phyloP scores from a whole-genome alignment of 2,329 filamentous ascomycete genomes.

The Hypoxylon sp. region DNA sequence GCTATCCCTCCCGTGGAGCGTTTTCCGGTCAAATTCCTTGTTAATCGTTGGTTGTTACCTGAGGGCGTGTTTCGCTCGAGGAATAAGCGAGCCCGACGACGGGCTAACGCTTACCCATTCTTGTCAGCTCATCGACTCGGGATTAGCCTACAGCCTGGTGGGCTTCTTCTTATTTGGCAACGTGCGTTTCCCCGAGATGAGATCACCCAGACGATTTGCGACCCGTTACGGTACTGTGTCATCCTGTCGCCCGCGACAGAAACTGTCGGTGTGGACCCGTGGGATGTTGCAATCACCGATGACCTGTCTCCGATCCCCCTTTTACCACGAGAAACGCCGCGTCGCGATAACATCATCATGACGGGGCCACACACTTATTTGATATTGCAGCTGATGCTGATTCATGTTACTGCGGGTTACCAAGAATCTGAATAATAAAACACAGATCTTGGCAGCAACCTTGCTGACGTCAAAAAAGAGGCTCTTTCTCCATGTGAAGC shows the following conservation, averaged over 20 bases:
- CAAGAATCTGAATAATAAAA: not conserved
- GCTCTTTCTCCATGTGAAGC: conserved; percentile 2
- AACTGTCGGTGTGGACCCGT: conserved; percentile 42
- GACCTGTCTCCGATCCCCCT: conserved; percentile 2
- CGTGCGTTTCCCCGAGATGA: conserved; percentile 36
- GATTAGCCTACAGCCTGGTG: conserved; percentile 27
- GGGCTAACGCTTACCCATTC: conserved; percentile 5
- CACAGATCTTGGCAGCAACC: conserved; percentile 10
- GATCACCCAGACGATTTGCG: conserved; percentile 24
- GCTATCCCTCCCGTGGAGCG: conserved; percentile 24
- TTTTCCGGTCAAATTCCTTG: conserved; percentile 17
- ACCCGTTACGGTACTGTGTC: conserved; percentile 15
- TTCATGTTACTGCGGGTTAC: conserved; percentile 2
- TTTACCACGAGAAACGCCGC: conserved; percentile 13
- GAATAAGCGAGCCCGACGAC: conserved; percentile 9
- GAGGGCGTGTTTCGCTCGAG: conserved; percentile 12
- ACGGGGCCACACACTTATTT: conserved; percentile 1
- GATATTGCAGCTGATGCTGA: not conserved
- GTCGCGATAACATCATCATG: conserved; percentile 20
- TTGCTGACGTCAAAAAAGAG: conserved; percentile 24
- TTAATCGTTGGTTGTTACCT: conserved; percentile 2
- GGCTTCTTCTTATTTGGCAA: conserved; percentile 24
- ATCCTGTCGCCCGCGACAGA: conserved; percentile 25
- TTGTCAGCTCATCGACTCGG: conserved; percentile 28
- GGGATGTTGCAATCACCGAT: conserved; percentile 33